phyloP scores from a whole-genome alignment of 2,329 filamentous ascomycete species.

The Ascochyta viciae-villosae region DNA sequence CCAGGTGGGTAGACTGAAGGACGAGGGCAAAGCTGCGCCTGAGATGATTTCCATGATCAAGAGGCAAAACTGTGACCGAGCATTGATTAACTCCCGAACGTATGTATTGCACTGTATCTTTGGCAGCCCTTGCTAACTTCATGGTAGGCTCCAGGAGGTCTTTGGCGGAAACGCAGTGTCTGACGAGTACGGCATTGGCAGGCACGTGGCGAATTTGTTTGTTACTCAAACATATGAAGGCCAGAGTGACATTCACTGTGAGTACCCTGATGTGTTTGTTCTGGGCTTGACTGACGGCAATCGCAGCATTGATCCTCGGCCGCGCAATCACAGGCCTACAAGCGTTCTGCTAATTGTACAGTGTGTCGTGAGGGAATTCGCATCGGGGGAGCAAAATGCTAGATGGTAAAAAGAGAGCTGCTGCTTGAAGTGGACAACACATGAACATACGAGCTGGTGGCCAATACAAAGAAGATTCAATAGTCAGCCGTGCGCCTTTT shows the following conservation, averaged over 20 bases:
- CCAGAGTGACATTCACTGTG: slow-evolving; percentile 96
- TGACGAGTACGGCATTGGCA: slow-evolving; percentile 93
- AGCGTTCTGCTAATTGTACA: slow-evolving; percentile 69
- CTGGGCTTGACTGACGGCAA: slow-evolving; percentile 37
- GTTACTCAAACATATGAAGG: slow-evolving; percentile 98
- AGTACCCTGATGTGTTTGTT: slow-evolving; percentile 52
- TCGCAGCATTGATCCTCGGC: slow-evolving; percentile 56
- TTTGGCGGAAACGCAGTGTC: slow-evolving; percentile 98
- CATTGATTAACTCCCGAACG: slow-evolving; percentile 77
- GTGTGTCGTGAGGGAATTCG: background rate
- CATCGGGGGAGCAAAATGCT: background rate
- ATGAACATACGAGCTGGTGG: background rate
- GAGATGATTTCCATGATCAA: slow-evolving; percentile 99
- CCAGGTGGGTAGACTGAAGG: slow-evolving; percentile 92
- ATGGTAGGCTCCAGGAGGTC: slow-evolving; percentile 79
- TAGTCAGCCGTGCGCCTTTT: background rate
- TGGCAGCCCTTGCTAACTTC: slow-evolving; percentile 19
- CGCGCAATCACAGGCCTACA: slow-evolving; percentile 71
- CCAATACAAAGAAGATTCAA: slow-evolving; percentile 1
- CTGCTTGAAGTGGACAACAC: background rate
- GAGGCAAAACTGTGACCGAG: slow-evolving; percentile 94
- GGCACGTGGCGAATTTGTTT: slow-evolving; percentile 94
- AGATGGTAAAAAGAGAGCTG: background rate
- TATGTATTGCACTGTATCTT: slow-evolving; percentile 45
- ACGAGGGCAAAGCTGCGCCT: slow-evolving; percentile 83